Conservation (phyloP, 345 rosid genomes). For the Camelina laxa region DNA sequence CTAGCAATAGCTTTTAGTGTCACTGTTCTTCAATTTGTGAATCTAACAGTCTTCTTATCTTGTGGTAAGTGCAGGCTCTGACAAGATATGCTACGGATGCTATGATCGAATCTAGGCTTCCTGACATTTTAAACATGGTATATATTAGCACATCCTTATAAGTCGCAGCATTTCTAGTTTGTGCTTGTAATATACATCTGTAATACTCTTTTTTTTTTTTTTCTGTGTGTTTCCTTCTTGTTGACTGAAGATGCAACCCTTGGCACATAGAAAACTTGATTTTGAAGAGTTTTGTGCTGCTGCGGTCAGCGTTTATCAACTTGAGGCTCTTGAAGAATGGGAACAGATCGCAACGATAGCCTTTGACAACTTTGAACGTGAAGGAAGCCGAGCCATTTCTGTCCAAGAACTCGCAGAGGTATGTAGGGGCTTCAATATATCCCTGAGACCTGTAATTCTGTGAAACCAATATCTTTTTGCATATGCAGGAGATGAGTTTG, state of each 20-base stretch:
- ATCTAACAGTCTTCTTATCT: neutral
- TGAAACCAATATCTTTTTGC: neutral
- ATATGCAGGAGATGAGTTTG: conserved; percentile 81
- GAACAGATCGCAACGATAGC: conserved; percentile 83
- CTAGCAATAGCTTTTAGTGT: neutral
- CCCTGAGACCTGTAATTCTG: neutral
- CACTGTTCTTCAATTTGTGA: neutral
- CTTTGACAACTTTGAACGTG: conserved; percentile 83
- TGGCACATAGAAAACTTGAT: conserved; percentile 69
- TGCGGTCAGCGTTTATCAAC: conserved; percentile 86
- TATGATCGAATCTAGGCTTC: conserved; percentile 80
- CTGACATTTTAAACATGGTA: conserved; percentile 73
- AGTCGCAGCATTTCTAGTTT: neutral
- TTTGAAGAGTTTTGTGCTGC: conserved; percentile 98
- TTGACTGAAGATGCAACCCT: conserved; percentile 43
- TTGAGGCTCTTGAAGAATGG: conserved; percentile 94
- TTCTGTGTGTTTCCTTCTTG: neutral
- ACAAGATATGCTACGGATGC: conserved; percentile 73
- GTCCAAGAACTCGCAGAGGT: conserved; percentile 92
- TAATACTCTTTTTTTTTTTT: neutral
- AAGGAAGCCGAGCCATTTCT: conserved; percentile 83
- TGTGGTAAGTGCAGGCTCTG: conserved; percentile 63
- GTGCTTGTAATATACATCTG: neutral
- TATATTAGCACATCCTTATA: neutral
- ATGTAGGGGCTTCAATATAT: conserved; percentile 24